phyloP scores from a whole-genome alignment of 2,329 filamentous ascomycete genomes.

The Fusarium ambrosium region DNA sequence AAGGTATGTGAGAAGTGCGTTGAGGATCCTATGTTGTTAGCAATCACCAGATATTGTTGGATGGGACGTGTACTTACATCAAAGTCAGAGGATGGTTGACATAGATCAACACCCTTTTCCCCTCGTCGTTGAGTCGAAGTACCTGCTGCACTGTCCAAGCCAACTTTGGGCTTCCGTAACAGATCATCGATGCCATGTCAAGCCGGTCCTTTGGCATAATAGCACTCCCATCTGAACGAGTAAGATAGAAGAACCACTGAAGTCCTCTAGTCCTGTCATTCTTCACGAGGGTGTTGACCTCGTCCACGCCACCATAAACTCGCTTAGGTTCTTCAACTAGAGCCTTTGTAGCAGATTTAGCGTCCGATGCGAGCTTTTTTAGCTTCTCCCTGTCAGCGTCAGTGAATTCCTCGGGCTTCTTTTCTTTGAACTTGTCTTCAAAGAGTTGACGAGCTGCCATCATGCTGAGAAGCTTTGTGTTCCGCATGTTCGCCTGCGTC shows the following conservation, averaged over 20 bases:
- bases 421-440: not conserved
- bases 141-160: not conserved
- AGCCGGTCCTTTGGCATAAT: not conserved
- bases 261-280: not conserved
- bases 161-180: not conserved
- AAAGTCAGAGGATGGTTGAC: not conserved
- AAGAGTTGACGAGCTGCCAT: not conserved
- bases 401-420: not conserved
- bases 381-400: not conserved
- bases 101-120: not conserved
- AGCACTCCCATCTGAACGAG: not conserved
- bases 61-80: not conserved
- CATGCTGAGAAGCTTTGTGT: not conserved
- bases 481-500: not conserved
- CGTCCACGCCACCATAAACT: not conserved
- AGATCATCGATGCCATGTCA: not conserved
- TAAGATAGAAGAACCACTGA: not conserved
- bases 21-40: not conserved
- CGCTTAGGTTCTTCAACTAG: not conserved
- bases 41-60: not conserved
- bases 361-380: not conserved
- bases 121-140: not conserved
- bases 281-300: not conserved
- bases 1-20: not conserved
- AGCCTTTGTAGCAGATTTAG: not conserved